Evolutionary conservation across 1,284 basidiomycete genomes (phyloP), one percentile per base, ranked within the genome.

Genomic region (Amylostereum chailletii): DNA sequence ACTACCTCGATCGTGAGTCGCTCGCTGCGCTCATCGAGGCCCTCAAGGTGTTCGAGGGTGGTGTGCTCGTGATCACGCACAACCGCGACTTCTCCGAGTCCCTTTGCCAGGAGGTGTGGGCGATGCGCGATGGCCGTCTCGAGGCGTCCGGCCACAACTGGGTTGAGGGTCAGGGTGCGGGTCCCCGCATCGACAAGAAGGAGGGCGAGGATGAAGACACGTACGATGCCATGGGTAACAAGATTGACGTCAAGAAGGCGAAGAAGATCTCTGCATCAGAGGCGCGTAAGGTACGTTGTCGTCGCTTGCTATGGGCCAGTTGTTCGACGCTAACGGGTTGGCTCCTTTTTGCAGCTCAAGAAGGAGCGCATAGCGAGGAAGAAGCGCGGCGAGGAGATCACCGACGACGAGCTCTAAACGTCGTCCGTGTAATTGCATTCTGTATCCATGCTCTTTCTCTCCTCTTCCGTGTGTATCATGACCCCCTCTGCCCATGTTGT

Each of bases 21-120:
- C 83, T 97, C 61, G 94, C 94, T 59, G 94, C 94, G 36, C 84
- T 97, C 67, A 96, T 96, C 65, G 90, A 92, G 61, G 94, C 94
- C 9, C 81, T 97, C 72, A 95, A 96, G 82, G 79, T 79, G 68
- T 97, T 95, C 71, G 92, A 94, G 71, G 94, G 94, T 69, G 94
- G 94, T 86, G 94, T 96, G 51, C 83, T 96, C 62, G 76, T 96
- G 66, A 96, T 97, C 64, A 95, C 93, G 49, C 93, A 95, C 83
- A 94, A 94, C 83, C 84, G 89, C 58, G 94, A 96, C 79, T 97
- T 97, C 80, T 95, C 92, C 52, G 94, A 97, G 81, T 90, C 86
- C 37, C 74, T 97, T 57, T 97, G 94, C 77, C 74, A 77, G 60
- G 88, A 90, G 70, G 90, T 93, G 45, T 94, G 90, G 90, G 92